Evolutionary conservation across 2,329 filamentous ascomycete species (phyloP), one percentile per base, ranked within the genome.

Genomic region (Pseudogymnoascus sp.): DNA sequence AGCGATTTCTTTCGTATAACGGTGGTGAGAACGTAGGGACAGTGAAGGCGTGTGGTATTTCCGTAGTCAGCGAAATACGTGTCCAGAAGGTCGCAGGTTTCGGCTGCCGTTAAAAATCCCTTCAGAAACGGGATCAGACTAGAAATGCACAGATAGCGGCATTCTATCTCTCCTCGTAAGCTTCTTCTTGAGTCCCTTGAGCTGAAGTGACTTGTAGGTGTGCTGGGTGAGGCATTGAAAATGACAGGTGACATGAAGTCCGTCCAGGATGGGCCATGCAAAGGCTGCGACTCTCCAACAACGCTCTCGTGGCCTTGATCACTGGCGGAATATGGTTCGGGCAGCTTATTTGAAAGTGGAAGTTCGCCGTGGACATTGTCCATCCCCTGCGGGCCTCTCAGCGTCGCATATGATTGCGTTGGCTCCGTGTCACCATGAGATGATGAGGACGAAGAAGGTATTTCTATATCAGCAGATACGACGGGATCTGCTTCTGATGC

Each of bases 21-120:
- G 21, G 77, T 73, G 0, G 78, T 78, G 19, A 81, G 71, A 15
- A 81, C 76, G 64, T 81, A 81, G 0, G 80, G 79, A 3, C 79
- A 81, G 0, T 77, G 75, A 38, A 74, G 76, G 13, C 76, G 78
- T 0, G 78, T 69, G 3, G 77, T 78, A 62, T 73, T 78, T 3
- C 76, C 77, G 0, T 78, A 75, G 26, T 79, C 78, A 10, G 76
- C 76, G 64, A 82, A 75, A 66, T 79, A 82, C 1, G 80, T 74
- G 60, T 81, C 79, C 1, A 82, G 72, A 11, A 82, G 73, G 26
- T 81, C 76, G 61, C 77, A 80, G 0, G 79, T 44, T 44, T 44
- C 42, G 21, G 42, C 11, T 11, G 42, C 42, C 5, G 42, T 44
- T 23, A 44, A 44, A 44, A 44, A 44, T 23, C 42, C 42, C 4